Conservation (phyloP, 768 basidiomycete species). For the Boletus reticulatus region DNA sequence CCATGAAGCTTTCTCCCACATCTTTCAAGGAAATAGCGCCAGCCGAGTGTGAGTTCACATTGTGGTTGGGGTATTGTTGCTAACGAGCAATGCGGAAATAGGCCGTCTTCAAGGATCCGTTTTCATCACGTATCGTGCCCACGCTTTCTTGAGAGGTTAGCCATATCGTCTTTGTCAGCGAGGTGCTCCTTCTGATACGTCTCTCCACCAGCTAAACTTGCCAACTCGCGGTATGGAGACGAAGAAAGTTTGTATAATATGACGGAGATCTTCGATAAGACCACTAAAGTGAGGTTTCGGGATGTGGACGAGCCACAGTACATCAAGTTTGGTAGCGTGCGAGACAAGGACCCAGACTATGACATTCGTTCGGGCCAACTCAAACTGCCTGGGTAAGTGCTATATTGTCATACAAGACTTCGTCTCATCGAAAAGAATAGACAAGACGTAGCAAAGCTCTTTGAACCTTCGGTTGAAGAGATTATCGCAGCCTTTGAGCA, state of each 20-base stretch:
- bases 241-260: conserved; percentile 31
- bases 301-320: conserved; percentile 34
- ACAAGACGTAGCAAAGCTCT: conserved; percentile 9
- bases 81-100: conserved; percentile 6
- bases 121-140: conserved; percentile 33
- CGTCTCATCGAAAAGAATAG: conserved; percentile 30
- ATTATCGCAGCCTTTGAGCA: conserved; percentile 14
- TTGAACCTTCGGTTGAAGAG: conserved; percentile 12
- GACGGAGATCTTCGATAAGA: conserved; percentile 33
- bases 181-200: neutral
- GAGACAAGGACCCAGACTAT: conserved; percentile 34
- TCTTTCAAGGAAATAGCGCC: conserved; percentile 36
- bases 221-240: conserved; percentile 27
- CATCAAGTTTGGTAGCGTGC: conserved; percentile 36
- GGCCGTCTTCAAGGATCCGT: conserved; percentile 41
- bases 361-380: conserved; percentile 38
- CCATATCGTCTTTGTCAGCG: neutral
- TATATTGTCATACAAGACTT: conserved; percentile 25
- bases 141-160: conserved; percentile 32
- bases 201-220: conserved; percentile 23
- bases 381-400: conserved; percentile 33
- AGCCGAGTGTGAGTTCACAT: conserved; percentile 27
- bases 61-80: neutral
- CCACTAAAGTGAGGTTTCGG: conserved; percentile 39
- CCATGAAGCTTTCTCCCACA: conserved; percentile 37